phyloP scores from a whole-genome alignment of 1,139 yeast species.

The Yamadazyma blattariae region DNA sequence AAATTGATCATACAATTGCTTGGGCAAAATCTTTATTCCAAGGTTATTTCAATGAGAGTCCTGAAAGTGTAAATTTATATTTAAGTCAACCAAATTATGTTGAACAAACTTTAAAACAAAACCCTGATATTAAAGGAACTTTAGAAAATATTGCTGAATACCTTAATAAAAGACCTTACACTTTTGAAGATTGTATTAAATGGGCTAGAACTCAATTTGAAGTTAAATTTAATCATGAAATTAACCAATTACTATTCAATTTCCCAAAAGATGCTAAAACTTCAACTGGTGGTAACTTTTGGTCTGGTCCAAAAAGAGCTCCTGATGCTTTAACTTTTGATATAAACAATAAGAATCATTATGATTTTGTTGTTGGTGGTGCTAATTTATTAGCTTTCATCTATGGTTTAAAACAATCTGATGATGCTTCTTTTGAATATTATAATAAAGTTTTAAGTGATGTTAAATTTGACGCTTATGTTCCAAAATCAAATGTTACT shows the following conservation, averaged over 20 bases:
- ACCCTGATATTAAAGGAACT: conserved; percentile 87
- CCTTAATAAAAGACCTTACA: conserved; percentile 77
- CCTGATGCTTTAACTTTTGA: conserved; percentile 84
- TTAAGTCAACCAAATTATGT: conserved; percentile 90
- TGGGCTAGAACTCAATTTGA: conserved; percentile 96
- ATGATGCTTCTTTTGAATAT: conserved; percentile 34
- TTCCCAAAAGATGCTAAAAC: conserved; percentile 94
- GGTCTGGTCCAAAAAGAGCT: conserved; percentile 98
- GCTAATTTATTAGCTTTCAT: conserved; percentile 90
- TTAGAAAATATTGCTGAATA: conserved; percentile 74
- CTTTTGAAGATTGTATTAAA: conserved; percentile 87
- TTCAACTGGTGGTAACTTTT: conserved; percentile 87
- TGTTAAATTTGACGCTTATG: conserved; percentile 41
- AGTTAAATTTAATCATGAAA: conserved; percentile 77
- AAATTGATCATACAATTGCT: conserved; percentile 97
- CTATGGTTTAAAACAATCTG: conserved; percentile 70
- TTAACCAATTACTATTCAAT: conserved; percentile 83
- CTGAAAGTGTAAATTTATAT: conserved; percentile 89
- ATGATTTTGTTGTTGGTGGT: conserved; percentile 80
- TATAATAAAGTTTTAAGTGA: conserved; percentile 54
- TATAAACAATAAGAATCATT: conserved; percentile 70
- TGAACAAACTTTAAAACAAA: conserved; percentile 85
- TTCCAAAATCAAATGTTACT: conserved; percentile 71
- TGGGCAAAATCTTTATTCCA: conserved; percentile 97
- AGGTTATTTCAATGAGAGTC: conserved; percentile 87